A percentile compares a stretch with the other conserved stretches of the same genome.
Evolutionary conservation across 2,329 filamentous ascomycete species (phyloP).

Genomic region (Fusarium vanettenii): DNA sequence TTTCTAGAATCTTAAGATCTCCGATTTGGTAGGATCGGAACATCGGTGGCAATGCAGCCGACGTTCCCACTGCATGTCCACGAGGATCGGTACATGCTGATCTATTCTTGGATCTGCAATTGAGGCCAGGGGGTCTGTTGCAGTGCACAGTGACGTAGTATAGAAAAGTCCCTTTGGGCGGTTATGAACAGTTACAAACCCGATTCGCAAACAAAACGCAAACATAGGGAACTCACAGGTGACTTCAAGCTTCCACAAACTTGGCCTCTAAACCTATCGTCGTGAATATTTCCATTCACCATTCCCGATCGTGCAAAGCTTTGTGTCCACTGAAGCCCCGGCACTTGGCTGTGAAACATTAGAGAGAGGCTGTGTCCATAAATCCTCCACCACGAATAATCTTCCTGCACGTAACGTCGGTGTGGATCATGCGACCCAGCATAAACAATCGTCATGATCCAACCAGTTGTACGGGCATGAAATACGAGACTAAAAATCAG

Average conservation of each 20-base stretch:
- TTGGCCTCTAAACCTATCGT: background rate
- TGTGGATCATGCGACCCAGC: background rate
- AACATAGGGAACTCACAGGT: background rate
- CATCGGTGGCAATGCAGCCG: background rate
- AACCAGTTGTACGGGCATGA: background rate
- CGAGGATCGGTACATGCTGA: background rate
- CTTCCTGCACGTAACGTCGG: background rate
- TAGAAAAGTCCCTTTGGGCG: background rate
- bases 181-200: background rate
- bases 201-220: background rate
- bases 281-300: too few species aligned
- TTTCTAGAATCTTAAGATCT: background rate
- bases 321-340: background rate
- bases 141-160: background rate
- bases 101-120: background rate
- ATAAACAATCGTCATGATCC: background rate
- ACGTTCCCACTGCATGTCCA: background rate
- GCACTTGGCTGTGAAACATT: background rate
- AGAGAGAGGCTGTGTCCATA: background rate
- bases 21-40: background rate
- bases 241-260: background rate
- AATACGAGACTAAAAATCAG: background rate
- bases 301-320: background rate
- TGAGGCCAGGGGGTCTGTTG: background rate
- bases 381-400: background rate